These are phyloP conservation scores for Talaromyces nanjingensis DNA, from an alignment of 495 filamentous ascomycete species.

Conservation along the genomic window DNA sequence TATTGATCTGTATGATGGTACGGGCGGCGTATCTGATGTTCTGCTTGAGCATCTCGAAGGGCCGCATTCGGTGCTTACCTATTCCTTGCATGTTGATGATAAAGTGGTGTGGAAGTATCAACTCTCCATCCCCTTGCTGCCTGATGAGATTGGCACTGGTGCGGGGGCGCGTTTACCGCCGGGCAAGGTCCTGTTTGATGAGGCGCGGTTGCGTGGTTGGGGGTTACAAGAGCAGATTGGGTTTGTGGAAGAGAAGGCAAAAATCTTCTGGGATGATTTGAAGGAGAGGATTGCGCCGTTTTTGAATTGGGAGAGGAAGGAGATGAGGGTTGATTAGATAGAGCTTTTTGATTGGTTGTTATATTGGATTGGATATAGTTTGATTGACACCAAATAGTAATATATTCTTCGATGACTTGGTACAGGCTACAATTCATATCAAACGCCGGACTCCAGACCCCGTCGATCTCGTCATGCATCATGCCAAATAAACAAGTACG, in stretches of 20 bases:
- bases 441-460: background rate
- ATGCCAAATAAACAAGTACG: background rate
- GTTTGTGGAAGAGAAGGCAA: constrained; percentile 1
- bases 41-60: constrained; percentile 17
- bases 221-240: constrained; percentile 5
- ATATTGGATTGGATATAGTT: background rate
- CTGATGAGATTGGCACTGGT: background rate
- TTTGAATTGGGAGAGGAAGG: constrained; percentile 2
- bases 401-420: background rate
- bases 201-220: constrained; percentile 4
- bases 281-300: background rate
- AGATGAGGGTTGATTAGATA: constrained; percentile 1
- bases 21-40: constrained; percentile 32
- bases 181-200: constrained; percentile 26
- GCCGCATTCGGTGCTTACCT: constrained; percentile 56
- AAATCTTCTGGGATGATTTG: background rate
- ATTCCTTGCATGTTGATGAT: constrained; percentile 77
- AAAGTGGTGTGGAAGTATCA: constrained; percentile 65
- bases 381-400: background rate
- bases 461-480: background rate
- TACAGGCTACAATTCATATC: background rate
- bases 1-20: constrained; percentile 57
- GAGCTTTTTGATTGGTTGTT: background rate
- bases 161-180: constrained; percentile 13
- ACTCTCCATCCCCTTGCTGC: constrained; percentile 28